Evolutionary conservation across 768 basidiomycete species (phyloP), one percentile per base, ranked within the genome.

Genomic region (Trametes elegans): DNA sequence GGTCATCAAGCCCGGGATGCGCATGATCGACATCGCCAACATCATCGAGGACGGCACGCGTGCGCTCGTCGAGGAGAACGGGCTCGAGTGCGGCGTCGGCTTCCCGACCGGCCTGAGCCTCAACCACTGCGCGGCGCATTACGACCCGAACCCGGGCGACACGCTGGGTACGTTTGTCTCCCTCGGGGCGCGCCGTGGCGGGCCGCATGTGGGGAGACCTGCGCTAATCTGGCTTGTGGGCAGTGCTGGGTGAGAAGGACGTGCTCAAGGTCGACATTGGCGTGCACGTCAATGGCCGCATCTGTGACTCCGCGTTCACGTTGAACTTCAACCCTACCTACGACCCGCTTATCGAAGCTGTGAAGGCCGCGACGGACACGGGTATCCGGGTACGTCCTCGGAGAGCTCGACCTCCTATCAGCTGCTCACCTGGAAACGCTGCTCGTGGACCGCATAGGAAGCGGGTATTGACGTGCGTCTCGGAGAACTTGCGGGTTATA

Each of bases 191-290:
- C 29, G 41, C 44, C 21, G 21, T 39, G 31, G 60, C 32, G 23
- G 16, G 18, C 49, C 28, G 60, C 52, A 43, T 21, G 21, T n/a
- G 14, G 38, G 29, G 34, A 50, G 38, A 24, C 9, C 16, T 16
- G 28, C 38, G 26, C 38, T 26, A 43, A 57, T 23, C 27, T 46
- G 38, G 28, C 40, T 19, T 16, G 6, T 42, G 21, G 42, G 14
- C 67, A 95, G 95, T 94, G 23, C 74, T 98, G 29, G 78, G 88
- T 67, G 73, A 81, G 52, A 83, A 85, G 32, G 96, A 98, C 66
- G 88, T 98, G 16, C 76, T 99, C 59, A 98, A 99, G 74, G 93
- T 99, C 43, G 97, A 99, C 67, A 82, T 99, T 64, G 97, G 97
- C 46, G 94, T 98, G 3, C 97, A 99, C 60, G 94, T 98, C 31